A percentile compares a stretch with the other conserved stretches of the same genome.
phyloP scores from a whole-genome alignment of 805 yeast genomes.

The Suhomyces pyralidae region DNA sequence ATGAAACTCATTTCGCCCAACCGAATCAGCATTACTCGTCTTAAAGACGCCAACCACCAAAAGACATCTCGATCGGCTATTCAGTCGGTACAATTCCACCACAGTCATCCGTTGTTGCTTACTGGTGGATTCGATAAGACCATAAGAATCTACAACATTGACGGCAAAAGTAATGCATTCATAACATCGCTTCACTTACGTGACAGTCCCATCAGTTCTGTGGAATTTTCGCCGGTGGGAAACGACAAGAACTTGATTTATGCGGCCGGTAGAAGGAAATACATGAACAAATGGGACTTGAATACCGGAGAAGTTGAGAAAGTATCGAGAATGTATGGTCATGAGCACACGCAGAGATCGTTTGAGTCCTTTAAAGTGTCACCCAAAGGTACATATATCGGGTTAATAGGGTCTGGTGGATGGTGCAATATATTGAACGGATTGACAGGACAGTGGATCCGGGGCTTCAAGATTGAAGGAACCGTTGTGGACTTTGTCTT shows the following conservation, averaged over 20 bases:
- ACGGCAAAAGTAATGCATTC: slow-evolving; percentile 76
- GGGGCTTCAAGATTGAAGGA: slow-evolving; percentile 89
- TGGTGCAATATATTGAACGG: slow-evolving; percentile 85
- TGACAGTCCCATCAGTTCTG: slow-evolving; percentile 77
- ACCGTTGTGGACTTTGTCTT: slow-evolving; percentile 78
- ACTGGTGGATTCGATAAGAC: slow-evolving; percentile 94
- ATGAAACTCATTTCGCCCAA: slow-evolving; percentile 64
- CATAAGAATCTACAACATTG: slow-evolving; percentile 81
- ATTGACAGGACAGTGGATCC: slow-evolving; percentile 77
- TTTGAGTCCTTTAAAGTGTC: slow-evolving; percentile 84
- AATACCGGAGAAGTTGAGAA: slow-evolving; percentile 70
- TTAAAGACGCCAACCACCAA: slow-evolving; percentile 80
- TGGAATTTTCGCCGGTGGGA: slow-evolving; percentile 51
- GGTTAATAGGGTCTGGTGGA: slow-evolving; percentile 80
- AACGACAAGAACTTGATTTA: slow-evolving; percentile 49
- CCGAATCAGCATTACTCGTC: slow-evolving; percentile 70
- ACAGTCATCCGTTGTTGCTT: slow-evolving; percentile 72
- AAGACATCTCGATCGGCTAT: slow-evolving; percentile 73
- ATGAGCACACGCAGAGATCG: slow-evolving; percentile 76
- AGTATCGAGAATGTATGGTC: slow-evolving; percentile 87
- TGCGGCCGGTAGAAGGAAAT: slow-evolving; percentile 89
- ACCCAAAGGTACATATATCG: slow-evolving; percentile 68
- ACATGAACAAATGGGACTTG: slow-evolving; percentile 90
- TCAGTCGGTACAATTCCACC: slow-evolving; percentile 86
- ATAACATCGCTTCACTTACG: slow-evolving; percentile 80